phyloP scores from a whole-genome alignment of 129 eudicot genomes.

The Glebionis coronaria region DNA sequence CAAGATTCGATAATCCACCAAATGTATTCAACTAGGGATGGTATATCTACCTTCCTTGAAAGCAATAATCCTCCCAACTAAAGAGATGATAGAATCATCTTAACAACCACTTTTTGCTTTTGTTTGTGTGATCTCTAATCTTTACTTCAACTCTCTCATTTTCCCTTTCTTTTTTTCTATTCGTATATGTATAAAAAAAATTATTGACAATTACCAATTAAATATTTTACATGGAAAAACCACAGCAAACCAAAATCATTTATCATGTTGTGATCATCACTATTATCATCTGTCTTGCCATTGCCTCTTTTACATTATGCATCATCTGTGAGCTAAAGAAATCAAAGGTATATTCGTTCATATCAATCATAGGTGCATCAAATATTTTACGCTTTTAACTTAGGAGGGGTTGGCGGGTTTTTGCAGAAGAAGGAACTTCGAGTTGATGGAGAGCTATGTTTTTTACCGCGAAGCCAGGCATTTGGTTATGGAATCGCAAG shows the following conservation, averaged over 20 bases:
- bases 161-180: neutral
- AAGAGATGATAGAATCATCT: slow-evolving; percentile 31
- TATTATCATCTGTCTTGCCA: slow-evolving; percentile 30
- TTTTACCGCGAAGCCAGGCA: slow-evolving; percentile 55
- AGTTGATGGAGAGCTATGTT: slow-evolving; percentile 63
- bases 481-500: slow-evolving; percentile 61
- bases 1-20: slow-evolving; percentile 16
- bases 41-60: slow-evolving; percentile 31
- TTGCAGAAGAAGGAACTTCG: slow-evolving; percentile 55
- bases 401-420: slow-evolving; percentile 16
- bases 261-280: slow-evolving; percentile 23
- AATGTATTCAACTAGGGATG: slow-evolving; percentile 33
- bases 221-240: slow-evolving; percentile 44
- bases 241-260: slow-evolving; percentile 23
- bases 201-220: slow-evolving; percentile 2
- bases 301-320: slow-evolving; percentile 59
- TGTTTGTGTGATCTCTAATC: slow-evolving; percentile 46
- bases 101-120: slow-evolving; percentile 30
- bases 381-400: neutral
- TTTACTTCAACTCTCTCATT: slow-evolving; percentile 4
- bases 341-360: slow-evolving; percentile 43
- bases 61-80: slow-evolving; percentile 24
- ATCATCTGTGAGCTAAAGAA: slow-evolving; percentile 67
- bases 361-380: too few species aligned
- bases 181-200: slow-evolving; percentile 1